Percentiles rank a stretch among this genome's conserved stretches.
phyloP scores from a whole-genome alignment of 1,139 yeast species.

The Yamadazyma conglobata region DNA sequence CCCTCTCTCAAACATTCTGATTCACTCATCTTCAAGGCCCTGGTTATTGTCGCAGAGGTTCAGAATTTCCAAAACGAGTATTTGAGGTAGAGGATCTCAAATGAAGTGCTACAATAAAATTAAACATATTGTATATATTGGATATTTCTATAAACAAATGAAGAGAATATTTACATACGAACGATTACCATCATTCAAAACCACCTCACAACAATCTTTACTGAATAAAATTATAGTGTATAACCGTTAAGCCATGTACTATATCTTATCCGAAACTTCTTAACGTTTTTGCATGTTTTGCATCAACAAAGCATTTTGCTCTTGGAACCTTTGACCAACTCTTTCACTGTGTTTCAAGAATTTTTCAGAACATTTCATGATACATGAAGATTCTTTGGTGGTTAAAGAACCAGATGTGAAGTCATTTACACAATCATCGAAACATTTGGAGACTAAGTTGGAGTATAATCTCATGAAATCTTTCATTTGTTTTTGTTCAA shows the following conservation, averaged over 20 bases:
- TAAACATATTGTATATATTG: no score
- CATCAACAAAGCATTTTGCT: conserved; percentile 69
- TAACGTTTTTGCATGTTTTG: conserved; percentile 42
- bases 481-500: conserved; percentile 97
- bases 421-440: conserved; percentile 95
- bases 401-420: conserved; percentile 90
- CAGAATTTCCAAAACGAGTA: no score
- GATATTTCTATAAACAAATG: no score
- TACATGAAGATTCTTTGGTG: conserved; percentile 78
- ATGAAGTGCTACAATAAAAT: no score
- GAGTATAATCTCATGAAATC: conserved; percentile 97
- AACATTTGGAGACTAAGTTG: conserved; percentile 92
- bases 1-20: conserved; percentile 17
- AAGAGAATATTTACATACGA: no score
- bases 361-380: conserved; percentile 91
- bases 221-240: no score
- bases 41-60: conserved; percentile 1
- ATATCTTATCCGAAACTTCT: conserved; percentile 3
- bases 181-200: no score
- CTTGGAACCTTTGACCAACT: conserved; percentile 98
- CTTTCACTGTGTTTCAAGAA: conserved; percentile 97
- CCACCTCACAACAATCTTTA: no score
- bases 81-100: no score
- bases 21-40: conserved; percentile 9
- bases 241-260: no score